Base-by-base conservation (phyloP, 2,329 filamentous ascomycete species). In the Colletotrichum filicis region DNA sequence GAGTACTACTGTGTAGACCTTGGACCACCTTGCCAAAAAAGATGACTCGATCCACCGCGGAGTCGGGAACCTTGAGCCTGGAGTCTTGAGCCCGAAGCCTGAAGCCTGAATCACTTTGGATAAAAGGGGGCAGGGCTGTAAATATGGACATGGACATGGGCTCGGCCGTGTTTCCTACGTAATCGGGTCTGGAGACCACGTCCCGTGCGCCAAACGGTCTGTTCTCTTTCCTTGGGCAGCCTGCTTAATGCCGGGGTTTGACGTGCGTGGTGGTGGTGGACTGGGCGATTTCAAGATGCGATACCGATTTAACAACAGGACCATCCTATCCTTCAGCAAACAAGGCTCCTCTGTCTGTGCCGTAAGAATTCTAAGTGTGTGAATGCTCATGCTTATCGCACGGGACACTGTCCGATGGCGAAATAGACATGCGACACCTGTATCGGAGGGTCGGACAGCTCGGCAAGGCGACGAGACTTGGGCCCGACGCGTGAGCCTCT, bases 361-460 rank as follows among this genome's bases (percentile, higher is more conserved):
- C 55, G 59, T 60, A 42, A 16, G 37, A 19, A 42, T 42, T 19
- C 9, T 11, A 35, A 12, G 53, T 35, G 66, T 66, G 61, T 9
- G 19, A n/a, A 22, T 49, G 42, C 42, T 6, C 42, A 49, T 19
- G 60, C 60, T 73, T 42, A 60, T 65, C 70, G 46, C 61, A 55
- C 32, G 19, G 32, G 32, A 35, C 49, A 30, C 63, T 71, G 56
- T 35, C 37, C 67, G 71, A 71, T 73, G 35, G 66, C 61, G 49
- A 73, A 32, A 70, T 61, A 66, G 66, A 71, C 66, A 61, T 73
- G 71, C 71, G 60, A 60, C 71, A 70, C 32, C 66, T 73, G 71
- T 73, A 73, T 73, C 66, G 67, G 67, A 24, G 62, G 28, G 61
- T 71, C 71, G 71, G 71, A 66, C 71, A 60, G 22, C 28, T 73